Evolutionary conservation across 1,284 basidiomycete genomes (phyloP), one percentile per base, ranked within the genome.

Genomic region (Peniophora sp.): DNA sequence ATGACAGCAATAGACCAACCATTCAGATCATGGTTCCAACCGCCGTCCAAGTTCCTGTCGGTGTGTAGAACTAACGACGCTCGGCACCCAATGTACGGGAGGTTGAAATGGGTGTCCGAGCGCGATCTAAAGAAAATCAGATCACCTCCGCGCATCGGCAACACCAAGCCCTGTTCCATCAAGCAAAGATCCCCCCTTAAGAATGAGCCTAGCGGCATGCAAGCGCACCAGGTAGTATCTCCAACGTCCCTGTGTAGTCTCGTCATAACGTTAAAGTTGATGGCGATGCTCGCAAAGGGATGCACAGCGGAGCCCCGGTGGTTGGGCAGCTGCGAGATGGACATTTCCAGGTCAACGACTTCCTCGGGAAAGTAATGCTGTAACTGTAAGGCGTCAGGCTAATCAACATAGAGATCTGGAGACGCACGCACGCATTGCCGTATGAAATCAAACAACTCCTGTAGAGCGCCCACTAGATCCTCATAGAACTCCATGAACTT

Each of bases 221-320:
- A 44, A 14, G 51, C 27, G 36, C 52, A 55, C 3, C 48, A 34
- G 2, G 32, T 3, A 8, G 27, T 20, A 32, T 55, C 48, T 25
- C 43, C 19, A 1, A 14, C 12, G 32, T 55, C 54, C 3, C 49
- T 0, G 34, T 55, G 53, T 14, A 44, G 50, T 12, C 51, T 41
- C 2, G 54, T 52, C 3, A n/a, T 14, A 1, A 53, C 43, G 43
- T 55, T 54, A 19, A 55, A n/a, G 44, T 54, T 55, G 25, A 54
- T 3, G 3, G 54, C 54, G 2, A 53, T 14, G 2, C 53, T 48
- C 23, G 46, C 24, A 9, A 55, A 55, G 1, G 54, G 52, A 17
- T 2, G 17, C n/a, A 19, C 41, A 14, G 48, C 35, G 9, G 48
- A 39, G 22, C 14, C 16, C 19, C 14, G 17, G 17, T 20, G 10